phyloP scores from a whole-genome alignment of 305 asterid species.

The Plantago rigida region DNA sequence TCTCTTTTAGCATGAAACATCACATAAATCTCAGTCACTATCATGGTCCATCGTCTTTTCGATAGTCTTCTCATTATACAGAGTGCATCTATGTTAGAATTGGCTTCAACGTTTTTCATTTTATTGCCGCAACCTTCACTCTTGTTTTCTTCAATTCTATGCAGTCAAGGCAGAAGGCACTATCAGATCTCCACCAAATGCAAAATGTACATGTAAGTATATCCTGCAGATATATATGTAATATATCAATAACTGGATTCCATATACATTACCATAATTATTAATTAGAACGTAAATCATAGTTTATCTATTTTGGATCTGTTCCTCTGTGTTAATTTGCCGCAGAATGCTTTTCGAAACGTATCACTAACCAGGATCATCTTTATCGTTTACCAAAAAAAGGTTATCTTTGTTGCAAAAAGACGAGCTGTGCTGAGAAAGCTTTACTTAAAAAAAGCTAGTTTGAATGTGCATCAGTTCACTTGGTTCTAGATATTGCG shows the following conservation, averaged over 20 bases:
- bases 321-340: too few relatives aligned
- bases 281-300: too few relatives aligned
- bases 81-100: too few relatives aligned
- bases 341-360: too few relatives aligned
- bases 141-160: conserved; percentile 20
- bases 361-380: too few relatives aligned
- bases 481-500: too few relatives aligned
- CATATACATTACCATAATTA: not conserved
- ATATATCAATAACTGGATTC: not conserved
- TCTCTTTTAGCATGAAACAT: conserved; percentile 1
- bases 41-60: conserved; percentile 5
- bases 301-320: too few relatives aligned
- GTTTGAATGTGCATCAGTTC: too few relatives aligned
- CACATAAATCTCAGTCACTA: not conserved
- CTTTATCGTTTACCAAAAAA: too few relatives aligned
- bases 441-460: too few relatives aligned
- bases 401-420: too few relatives aligned
- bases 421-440: too few relatives aligned
- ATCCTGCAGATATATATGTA: not conserved
- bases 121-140: not conserved
- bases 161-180: conserved; percentile 95
- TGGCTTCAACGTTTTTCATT: not conserved
- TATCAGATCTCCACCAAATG: conserved; percentile 82
- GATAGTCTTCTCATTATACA: not conserved
- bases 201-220: conserved; percentile 69